Base-by-base conservation (phyloP, 2,329 filamentous ascomycete species). In the Botrytis byssoidea region DNA sequence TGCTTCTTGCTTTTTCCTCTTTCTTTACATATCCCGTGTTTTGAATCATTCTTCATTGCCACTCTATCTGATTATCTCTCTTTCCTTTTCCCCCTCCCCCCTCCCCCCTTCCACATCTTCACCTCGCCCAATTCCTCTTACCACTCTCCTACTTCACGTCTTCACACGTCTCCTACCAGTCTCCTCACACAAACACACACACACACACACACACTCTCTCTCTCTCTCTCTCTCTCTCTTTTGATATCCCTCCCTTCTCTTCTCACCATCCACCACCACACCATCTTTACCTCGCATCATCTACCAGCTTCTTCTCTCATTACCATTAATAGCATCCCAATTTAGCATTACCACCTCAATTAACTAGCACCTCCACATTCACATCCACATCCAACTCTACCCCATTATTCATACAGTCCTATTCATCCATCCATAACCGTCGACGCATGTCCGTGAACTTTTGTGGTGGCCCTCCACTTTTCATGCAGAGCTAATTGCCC, bases 391-490 rank as follows among this genome's bases (percentile, higher is more conserved):
- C 48, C 32, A 37, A 29, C 46, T 29, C 25, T 35, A 68, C 65
- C 35, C 61, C 46, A 55, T 40, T 37, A 51, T 67, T 51, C 63
- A 66, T 8, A 66, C n/a, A 29, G 51, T 42, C 64, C 32, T 42
- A 35, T 60, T 60, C 51, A n/a, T 60, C 65, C 46, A 57, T 57
- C 65, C 65, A 29, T 32, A 48, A 20, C 64, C 46, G 48, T 67
- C 29, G 40, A 67, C 46, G 65, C 65, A 68, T 68, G 64, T 40
- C 65, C 46, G 35, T 55, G 32, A 68, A 42, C 35, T 55, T 55
- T 55, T 67, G 46, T 67, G 32, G 46, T 40, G 46, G 32, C 46
- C 46, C 32, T 67, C 65, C 65, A 67, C 46, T 67, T 66, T 57
- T 57, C 14, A 55, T 20, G 46, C 46, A 55, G 48, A 68, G 25